Conservation (phyloP, 768 basidiomycete genomes). For the Naganishia randhawae region DNA sequence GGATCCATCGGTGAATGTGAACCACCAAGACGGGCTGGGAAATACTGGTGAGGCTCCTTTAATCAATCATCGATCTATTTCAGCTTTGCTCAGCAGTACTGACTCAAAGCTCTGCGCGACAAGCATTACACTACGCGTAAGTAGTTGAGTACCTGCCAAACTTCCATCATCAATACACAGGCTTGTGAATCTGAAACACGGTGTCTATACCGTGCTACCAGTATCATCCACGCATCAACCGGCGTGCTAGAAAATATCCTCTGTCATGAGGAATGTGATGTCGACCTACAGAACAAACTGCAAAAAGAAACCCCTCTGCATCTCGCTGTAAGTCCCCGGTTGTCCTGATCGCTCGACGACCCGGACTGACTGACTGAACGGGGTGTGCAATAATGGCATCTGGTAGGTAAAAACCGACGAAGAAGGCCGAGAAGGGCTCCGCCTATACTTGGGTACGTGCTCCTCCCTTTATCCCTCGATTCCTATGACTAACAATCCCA, state of each 20-base stretch:
- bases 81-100: not conserved
- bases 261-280: slow-evolving; percentile 26
- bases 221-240: slow-evolving; percentile 28
- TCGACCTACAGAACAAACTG: slow-evolving; percentile 26
- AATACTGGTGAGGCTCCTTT: slow-evolving; percentile 20
- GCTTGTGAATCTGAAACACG: not conserved
- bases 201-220: not conserved
- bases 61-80: not conserved
- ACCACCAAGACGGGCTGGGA: slow-evolving; percentile 29
- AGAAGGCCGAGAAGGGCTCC: slow-evolving; percentile 28
- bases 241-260: slow-evolving; percentile 29
- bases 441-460: slow-evolving; percentile 24
- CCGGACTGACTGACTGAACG: too few relatives aligned
- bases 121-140: slow-evolving; percentile 31
- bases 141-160: not conserved
- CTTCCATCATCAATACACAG: not conserved
- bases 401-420: slow-evolving; percentile 25
- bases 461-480: not conserved
- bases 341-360: not conserved
- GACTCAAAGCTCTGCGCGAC: not conserved
- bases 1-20: slow-evolving; percentile 23
- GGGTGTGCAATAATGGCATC: not conserved
- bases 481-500: not conserved
- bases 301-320: slow-evolving; percentile 29
- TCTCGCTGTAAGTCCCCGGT: slow-evolving; percentile 18